phyloP scores from a whole-genome alignment of 2,329 filamentous ascomycete species.

The Alternaria sp. region DNA sequence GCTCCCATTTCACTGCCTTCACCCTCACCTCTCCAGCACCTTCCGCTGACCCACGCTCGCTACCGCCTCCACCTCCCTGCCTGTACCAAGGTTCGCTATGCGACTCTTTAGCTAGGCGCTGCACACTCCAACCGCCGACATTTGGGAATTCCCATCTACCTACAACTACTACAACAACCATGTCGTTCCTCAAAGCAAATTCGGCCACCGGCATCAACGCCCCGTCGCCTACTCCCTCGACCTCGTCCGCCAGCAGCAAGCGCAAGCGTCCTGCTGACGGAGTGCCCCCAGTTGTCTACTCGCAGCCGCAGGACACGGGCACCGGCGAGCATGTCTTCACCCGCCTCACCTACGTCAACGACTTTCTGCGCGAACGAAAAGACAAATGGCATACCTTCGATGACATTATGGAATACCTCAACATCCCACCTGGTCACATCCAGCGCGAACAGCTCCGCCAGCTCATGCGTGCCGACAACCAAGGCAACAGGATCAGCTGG shows the following conservation, averaged over 20 bases:
- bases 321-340: conserved; percentile 84
- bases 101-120: conserved; percentile 48
- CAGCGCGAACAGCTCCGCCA: conserved; percentile 66
- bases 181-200: conserved; percentile 49
- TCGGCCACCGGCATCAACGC: conserved; percentile 57
- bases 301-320: conserved; percentile 77
- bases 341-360: conserved; percentile 85
- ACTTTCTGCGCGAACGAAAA: conserved; percentile 66
- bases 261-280: conserved; percentile 65
- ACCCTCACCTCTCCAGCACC: conserved; percentile 3
- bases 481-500: conserved; percentile 68
- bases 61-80: conserved; percentile 4
- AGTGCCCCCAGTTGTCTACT: conserved; percentile 66
- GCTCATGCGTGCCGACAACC: conserved; percentile 67
- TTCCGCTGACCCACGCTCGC: conserved; percentile 11
- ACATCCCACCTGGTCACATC: conserved; percentile 69
- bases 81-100: conserved; percentile 26
- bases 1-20: conserved; percentile 3
- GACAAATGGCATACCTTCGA: conserved; percentile 70
- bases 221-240: conserved; percentile 67
- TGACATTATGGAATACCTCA: conserved; percentile 83
- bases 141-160: conserved; percentile 1
- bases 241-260: conserved; percentile 55
- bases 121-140: conserved; percentile 24
- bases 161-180: conserved; percentile 24